Evolutionary conservation across 1,284 basidiomycete species (phyloP).

Genomic region (Nidula niveotomentosa): DNA sequence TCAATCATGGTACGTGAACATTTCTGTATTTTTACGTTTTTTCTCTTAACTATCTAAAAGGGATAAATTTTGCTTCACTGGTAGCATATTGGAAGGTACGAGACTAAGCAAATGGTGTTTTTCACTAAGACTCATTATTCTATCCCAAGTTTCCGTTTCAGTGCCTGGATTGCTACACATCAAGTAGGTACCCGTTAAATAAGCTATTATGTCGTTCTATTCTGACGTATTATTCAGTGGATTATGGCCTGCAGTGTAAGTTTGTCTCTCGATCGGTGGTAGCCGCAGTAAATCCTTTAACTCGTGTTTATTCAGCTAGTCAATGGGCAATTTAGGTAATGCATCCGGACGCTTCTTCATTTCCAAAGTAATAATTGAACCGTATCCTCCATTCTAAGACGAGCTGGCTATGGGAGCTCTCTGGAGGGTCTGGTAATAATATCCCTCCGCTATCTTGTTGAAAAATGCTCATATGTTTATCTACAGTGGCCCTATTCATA

Average conservation of each 20-base stretch:
- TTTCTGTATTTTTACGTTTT: background rate
- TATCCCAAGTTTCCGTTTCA: slow-evolving; percentile 45
- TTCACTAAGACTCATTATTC: background rate
- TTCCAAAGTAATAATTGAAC: background rate
- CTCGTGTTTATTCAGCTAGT: slow-evolving; percentile 45
- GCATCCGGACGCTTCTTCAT: background rate
- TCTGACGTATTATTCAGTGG: slow-evolving; percentile 32
- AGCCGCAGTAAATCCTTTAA: background rate
- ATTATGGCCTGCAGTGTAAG: slow-evolving; percentile 52
- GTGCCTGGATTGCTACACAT: slow-evolving; percentile 62
- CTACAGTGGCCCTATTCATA: slow-evolving; percentile 68
- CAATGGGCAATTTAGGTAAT: slow-evolving; percentile 75
- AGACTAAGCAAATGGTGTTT: background rate
- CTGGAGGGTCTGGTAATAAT: slow-evolving; percentile 53
- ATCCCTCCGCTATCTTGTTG: background rate
- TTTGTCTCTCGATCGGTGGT: background rate
- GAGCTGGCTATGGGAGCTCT: slow-evolving; percentile 74
- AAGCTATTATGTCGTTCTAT: background rate
- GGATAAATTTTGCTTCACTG: slow-evolving; percentile 83
- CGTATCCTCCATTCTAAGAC: slow-evolving; percentile 29
- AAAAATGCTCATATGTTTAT: background rate
- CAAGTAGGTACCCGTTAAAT: slow-evolving; percentile 21
- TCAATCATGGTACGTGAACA: slow-evolving; percentile 30
- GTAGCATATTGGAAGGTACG: slow-evolving; percentile 67
- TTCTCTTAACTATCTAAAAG: slow-evolving; percentile 12